Evolutionary conservation across 2,329 filamentous ascomycete species (phyloP).

Genomic region (Metarhizium humberi): DNA sequence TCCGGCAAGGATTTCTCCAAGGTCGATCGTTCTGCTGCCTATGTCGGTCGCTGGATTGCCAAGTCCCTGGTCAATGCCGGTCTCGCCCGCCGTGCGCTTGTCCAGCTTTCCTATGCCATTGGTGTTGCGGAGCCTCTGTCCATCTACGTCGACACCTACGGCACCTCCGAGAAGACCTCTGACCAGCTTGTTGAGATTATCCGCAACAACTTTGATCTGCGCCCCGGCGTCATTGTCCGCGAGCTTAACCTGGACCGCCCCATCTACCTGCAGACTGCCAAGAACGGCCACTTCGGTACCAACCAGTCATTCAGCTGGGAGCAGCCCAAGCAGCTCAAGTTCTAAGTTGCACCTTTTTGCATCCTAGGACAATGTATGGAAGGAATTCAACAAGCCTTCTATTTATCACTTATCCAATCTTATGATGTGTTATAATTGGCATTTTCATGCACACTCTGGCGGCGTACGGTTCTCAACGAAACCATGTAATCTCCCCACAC

Average conservation of each 20-base stretch:
- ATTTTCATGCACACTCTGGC: constrained; percentile 27
- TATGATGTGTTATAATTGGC: constrained; percentile 25
- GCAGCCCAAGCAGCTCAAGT: constrained; percentile 90
- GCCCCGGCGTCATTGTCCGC: constrained; percentile 96
- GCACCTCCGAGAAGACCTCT: constrained; percentile 80
- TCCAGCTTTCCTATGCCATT: constrained; percentile 98
- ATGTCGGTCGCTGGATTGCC: constrained; percentile 96
- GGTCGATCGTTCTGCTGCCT: constrained; percentile 96
- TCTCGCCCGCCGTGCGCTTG: constrained; percentile 83
- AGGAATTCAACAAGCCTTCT: constrained; percentile 33
- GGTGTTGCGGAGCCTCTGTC: constrained; percentile 97
- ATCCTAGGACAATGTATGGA: constrained; percentile 12
- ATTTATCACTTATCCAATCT: constrained; percentile 19
- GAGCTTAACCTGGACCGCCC: constrained; percentile 91
- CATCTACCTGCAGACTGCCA: constrained; percentile 97
- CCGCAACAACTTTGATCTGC: constrained; percentile 91
- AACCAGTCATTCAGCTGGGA: constrained; percentile 98
- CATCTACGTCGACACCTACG: constrained; percentile 96
- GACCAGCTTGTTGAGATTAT: constrained; percentile 95
- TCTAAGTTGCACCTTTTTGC: constrained; percentile 47
- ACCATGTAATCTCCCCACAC: constrained; percentile 24
- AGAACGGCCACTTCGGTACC: constrained; percentile 97
- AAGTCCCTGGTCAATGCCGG: constrained; percentile 90
- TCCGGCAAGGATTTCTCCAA: constrained; percentile 99
- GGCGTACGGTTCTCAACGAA: constrained; percentile 40